Evolutionary conservation across 179 eudicot species (phyloP).

Genomic region (Amaranthus tricolor): DNA sequence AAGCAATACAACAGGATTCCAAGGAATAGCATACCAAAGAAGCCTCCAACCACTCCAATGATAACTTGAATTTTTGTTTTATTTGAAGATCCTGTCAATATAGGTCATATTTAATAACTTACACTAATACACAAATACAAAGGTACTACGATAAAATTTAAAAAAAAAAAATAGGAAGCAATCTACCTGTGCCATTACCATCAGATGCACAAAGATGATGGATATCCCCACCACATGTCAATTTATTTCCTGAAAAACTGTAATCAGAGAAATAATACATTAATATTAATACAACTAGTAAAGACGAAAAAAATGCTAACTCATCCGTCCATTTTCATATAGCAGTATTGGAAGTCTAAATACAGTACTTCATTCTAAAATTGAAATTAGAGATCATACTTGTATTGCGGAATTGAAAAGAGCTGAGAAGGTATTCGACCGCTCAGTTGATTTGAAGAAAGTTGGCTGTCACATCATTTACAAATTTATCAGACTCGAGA

Average conservation of each 20-base stretch:
- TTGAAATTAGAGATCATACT: conserved; percentile 44
- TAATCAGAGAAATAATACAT: conserved; percentile 22
- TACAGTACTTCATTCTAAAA: neutral
- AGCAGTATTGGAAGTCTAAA: neutral
- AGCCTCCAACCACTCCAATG: conserved; percentile 56
- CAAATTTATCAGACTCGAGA: conserved; percentile 14
- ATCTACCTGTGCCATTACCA: conserved; percentile 23
- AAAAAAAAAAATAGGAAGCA: neutral
- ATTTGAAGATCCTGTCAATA: conserved; percentile 49
- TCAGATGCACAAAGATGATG: conserved; percentile 55
- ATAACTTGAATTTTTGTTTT: conserved; percentile 56
- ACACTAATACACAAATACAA: neutral
- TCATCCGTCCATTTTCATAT: neutral
- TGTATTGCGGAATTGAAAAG: conserved; percentile 57
- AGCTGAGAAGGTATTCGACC: conserved; percentile 66
- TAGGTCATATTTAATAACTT: conserved; percentile 10
- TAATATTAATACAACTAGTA: neutral
- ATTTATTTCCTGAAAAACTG: conserved; percentile 77
- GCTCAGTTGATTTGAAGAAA: conserved; percentile 65
- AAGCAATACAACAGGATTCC: conserved; percentile 47
- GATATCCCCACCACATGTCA: conserved; percentile 59
- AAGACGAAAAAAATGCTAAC: neutral
- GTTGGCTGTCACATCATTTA: conserved; percentile 59
- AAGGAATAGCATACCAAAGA: conserved; percentile 48
- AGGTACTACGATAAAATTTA: neutral